Evolutionary conservation across 176 grass and related monocot species (phyloP), one percentile per base, ranked within the genome.

Genomic region (Aegilops longissima): DNA sequence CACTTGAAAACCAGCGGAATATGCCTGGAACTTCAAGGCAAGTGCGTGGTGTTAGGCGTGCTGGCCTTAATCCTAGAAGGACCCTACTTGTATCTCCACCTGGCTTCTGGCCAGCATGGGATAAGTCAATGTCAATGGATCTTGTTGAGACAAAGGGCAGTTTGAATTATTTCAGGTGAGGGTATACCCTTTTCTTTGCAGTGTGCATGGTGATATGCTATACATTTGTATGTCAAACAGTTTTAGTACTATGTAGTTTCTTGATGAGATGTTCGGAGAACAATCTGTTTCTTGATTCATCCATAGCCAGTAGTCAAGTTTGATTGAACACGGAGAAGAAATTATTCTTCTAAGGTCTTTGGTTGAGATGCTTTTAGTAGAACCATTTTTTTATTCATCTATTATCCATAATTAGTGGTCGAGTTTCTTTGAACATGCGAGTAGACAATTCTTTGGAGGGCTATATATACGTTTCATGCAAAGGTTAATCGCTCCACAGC

Each of bases 121-220:
- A 99, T 79, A 89, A 93, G 63, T 96, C 73, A 14, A 90, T 96
- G 68, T 90, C 90, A 59, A 99, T 99, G 97, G 90, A 96, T 82
- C 80, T 93, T 82, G 59, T 96, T 51, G 97, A 94, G 78, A 96
- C 83, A 12, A 99, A 94, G 89, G 76, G 66, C 90, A 83, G 87
- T 79, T 68, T 94, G 80, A 92, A 96, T 40, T 94, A 99, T 89
- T 96, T 99, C 85, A 99, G 92, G 97, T 99, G 82, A 83, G 85
- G 5, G 9, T 30, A 70, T 51, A 70, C 75, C 51, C 29, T 81
- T 42, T 75, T 44, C 21, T 80, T 12, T 13, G 12, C 20, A 47
- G 9, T 59, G 20, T 74, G 49, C 54, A 84, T 54, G 20, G 44
- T 54, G 35, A 29, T 76, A 70, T 83, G n/a, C 3, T 66, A 36